Evolutionary conservation across 1,284 basidiomycete species (phyloP), one percentile per base, ranked within the genome.

Genomic region (Ustilago sp.): DNA sequence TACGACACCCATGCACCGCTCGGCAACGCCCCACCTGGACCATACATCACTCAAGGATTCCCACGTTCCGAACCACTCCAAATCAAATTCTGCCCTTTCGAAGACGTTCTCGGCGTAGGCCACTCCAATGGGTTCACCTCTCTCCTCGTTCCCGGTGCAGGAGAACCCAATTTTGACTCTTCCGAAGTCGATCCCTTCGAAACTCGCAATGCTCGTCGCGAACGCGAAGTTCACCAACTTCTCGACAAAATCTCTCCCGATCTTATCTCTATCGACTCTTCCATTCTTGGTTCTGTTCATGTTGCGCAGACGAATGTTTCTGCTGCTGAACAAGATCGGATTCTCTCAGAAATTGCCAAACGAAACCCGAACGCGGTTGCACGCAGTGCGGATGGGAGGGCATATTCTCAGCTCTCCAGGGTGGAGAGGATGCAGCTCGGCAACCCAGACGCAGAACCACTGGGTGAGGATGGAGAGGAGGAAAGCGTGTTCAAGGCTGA

Each of bases 241-340:
- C 87, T 99, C 77, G 96, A 99, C 87, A 99, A 98, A 93, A 92
- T 98, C 73, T 93, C 93, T 87, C 92, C 94, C 4, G 95, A 98
- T 76, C 91, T 97, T 88, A 99, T 99, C 81, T 90, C 93, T 0
- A 89, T 98, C 65, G 94, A 98, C 86, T 91, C 93, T 0, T 92
- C 94, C 65, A 91, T 93, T 45, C 68, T 87, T 9, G 87, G 87
- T 6, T 74, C 80, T 34, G 53, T 86, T 7, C 83, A 85, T 39
- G 68, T 76, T 9, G 58, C 59, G 2, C 95, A 90, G 93, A 95
- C 82, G 92, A 94, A 86, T 89, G 91, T 83, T 87, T 90, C 77
- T 88, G 90, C 85, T 89, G 89, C 84, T 52, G 86, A 94, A 85
- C 90, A 90, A 31, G 85, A 86, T 75, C 56, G 84, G 69, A 66